These are phyloP conservation scores for Trichosporon sp. DNA, from an alignment of 1,284 basidiomycete species.

Conservation along the genomic window DNA sequence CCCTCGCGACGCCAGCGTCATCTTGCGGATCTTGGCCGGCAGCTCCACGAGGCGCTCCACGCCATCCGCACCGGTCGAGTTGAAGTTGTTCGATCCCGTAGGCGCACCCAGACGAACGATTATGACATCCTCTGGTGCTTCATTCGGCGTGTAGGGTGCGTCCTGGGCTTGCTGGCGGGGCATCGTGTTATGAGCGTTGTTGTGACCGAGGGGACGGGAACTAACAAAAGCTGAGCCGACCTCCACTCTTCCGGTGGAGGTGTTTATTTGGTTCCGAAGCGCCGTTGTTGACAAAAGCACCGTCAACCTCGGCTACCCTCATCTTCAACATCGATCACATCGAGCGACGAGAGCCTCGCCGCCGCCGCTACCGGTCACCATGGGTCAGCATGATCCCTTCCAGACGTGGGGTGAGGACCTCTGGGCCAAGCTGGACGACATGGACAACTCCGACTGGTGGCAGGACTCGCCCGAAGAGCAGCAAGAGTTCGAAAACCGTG, in stretches of 20 bases:
- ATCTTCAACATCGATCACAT: not conserved
- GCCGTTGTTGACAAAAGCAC: not conserved
- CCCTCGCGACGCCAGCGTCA: conserved; percentile 30
- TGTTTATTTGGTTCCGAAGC: not conserved
- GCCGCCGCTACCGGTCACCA: not conserved
- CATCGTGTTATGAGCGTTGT: conserved; percentile 17
- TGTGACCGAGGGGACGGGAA: not conserved
- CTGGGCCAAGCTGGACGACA: conserved; percentile 9
- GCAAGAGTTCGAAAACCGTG: conserved; percentile 2
- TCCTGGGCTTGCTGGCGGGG: conserved; percentile 10
- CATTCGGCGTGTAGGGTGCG: conserved; percentile 23
- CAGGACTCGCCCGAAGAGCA: conserved; percentile 6
- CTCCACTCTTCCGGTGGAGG: not conserved
- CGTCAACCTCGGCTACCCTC: not conserved
- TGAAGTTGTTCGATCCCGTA: conserved; percentile 38
- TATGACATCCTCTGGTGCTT: conserved; percentile 28
- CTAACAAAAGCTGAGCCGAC: not conserved
- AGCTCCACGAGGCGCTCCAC: conserved; percentile 39
- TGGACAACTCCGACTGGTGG: conserved; percentile 5
- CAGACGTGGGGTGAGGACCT: conserved; percentile 3
- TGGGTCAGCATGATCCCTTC: not conserved
- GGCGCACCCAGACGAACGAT: conserved; percentile 37
- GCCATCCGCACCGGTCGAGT: conserved; percentile 27
- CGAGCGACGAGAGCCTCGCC: not conserved
- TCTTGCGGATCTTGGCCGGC: conserved; percentile 26